Evolutionary conservation across 345 rosid genomes (phyloP).

Genomic region (Geranium brycei): DNA sequence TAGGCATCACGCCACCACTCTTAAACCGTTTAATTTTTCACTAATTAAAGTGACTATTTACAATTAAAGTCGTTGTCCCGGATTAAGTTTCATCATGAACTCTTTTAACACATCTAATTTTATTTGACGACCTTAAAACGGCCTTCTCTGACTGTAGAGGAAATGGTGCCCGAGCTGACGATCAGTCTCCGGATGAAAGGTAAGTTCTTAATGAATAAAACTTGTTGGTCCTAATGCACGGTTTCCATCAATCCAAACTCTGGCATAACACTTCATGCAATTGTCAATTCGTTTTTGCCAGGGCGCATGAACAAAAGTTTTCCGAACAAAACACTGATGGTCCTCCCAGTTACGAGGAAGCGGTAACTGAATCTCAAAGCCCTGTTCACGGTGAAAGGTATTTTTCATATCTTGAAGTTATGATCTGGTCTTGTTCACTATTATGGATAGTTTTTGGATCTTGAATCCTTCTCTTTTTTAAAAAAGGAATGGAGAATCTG

Average conservation of each 20-base stretch:
- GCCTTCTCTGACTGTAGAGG: conserved; percentile 29
- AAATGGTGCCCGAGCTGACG: conserved; percentile 55
- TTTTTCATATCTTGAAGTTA: background rate
- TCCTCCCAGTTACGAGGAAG: conserved; percentile 94
- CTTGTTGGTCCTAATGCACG: background rate
- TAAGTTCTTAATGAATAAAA: conserved; percentile 10
- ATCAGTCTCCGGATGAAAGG: conserved; percentile 61
- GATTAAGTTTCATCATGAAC: too few relatives aligned
- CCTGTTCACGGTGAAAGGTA: conserved; percentile 75
- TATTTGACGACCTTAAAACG: background rate
- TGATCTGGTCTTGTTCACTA: background rate
- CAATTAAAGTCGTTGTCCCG: too few relatives aligned
- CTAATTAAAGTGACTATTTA: too few relatives aligned
- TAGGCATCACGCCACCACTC: background rate
- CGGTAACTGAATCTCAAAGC: conserved; percentile 55
- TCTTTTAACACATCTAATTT: too few relatives aligned
- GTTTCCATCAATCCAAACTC: background rate
- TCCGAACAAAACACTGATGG: conserved; percentile 78
- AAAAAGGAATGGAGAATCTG: conserved; percentile 49
- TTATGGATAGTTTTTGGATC: conserved; percentile 1
- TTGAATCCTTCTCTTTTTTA: conserved; percentile 1
- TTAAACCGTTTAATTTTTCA: too few relatives aligned
- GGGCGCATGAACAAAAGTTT: conserved; percentile 53
- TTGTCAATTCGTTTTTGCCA: conserved; percentile 13
- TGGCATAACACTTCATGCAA: background rate